phyloP scores from a whole-genome alignment of 805 yeast species.

The Kurtzmaniella cleridarum region DNA sequence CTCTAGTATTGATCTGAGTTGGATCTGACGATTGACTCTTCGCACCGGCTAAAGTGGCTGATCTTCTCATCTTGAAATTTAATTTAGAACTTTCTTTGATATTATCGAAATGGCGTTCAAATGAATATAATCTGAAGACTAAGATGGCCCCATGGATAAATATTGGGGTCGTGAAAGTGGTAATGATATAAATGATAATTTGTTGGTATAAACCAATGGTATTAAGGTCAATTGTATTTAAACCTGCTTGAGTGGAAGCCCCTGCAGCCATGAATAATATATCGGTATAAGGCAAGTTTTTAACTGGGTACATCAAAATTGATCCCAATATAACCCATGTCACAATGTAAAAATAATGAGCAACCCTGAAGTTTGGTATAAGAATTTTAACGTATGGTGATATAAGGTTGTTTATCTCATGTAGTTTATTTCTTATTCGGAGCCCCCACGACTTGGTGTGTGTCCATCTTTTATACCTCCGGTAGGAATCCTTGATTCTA shows the following conservation, averaged over 20 bases:
- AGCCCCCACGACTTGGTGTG: constrained; percentile 1
- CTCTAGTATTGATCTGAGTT: constrained; percentile 15
- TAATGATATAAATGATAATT: constrained; percentile 55
- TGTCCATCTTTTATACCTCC: constrained; percentile 2
- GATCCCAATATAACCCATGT: constrained; percentile 60
- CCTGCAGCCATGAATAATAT: constrained; percentile 72
- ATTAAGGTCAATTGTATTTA: constrained; percentile 73
- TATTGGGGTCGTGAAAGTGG: constrained; percentile 78
- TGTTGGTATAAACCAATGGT: constrained; percentile 72
- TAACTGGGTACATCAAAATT: constrained; percentile 70
- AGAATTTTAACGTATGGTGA: constrained; percentile 38
- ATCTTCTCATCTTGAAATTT: constrained; percentile 77
- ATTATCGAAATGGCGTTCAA: constrained; percentile 78
- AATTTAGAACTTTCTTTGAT: constrained; percentile 73
- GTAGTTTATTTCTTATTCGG: constrained; percentile 29
- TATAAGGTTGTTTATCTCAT: constrained; percentile 26
- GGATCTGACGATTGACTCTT: constrained; percentile 30
- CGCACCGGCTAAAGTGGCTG: constrained; percentile 59
- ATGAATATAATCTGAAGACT: constrained; percentile 80
- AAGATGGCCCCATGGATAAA: constrained; percentile 78
- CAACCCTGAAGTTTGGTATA: constrained; percentile 54
- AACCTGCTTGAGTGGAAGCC: constrained; percentile 85
- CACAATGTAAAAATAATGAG: constrained; percentile 70
- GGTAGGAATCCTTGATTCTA: background rate
- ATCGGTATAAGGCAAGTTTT: constrained; percentile 66